Evolutionary conservation across 352 stramenopile species (phyloP), one percentile per base, ranked within the genome.

Genomic region (Pythium brassicae): DNA sequence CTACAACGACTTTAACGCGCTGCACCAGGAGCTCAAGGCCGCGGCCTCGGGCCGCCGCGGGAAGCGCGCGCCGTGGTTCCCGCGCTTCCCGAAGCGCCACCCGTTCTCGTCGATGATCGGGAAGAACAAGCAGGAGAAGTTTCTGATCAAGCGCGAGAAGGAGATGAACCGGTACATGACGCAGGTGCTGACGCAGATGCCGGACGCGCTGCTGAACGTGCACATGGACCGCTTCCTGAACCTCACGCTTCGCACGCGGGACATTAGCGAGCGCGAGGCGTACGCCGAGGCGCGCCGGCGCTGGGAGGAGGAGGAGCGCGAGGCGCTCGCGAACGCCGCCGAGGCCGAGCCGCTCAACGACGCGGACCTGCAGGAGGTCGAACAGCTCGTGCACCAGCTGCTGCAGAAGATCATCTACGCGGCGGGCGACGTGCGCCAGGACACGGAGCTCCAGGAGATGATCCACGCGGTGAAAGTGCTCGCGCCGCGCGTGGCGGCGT

Each of bases 131-230:
- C 74, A 95, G 58, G 86, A 95, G 57, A 93, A 95, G 66, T 95
- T 95, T 61, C 91, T 95, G 59, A 92, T 92, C 73, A 93, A 89
- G 68, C 82, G 86, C 49, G 86, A 95, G 66, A 95, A 95, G 65
- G 86, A 95, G 57, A 79, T 95, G 59, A 95, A 95, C 68, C 86
- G 86, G 39, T 95, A 95, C 78, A 87, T 95, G 76, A 95, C 86
- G 48, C 86, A 95, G 58, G 86, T 95, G 72, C 66, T 95, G 37
- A 95, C 86, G 45, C 86, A 95, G 68, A 95, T 95, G 86, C 86
- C 86, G 2, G 86, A 95, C 47, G 86, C 86, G 39, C 66, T 95
- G 43, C 64, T 90, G 29, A 95, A 95, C 70, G 80, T 94, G 35
- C 86, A 95, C 70, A 78, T 95, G 83, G 86, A 95, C 55, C 83